Base-by-base conservation (phyloP, 208 protist species). In the Novymonas esmeraldas region DNA sequence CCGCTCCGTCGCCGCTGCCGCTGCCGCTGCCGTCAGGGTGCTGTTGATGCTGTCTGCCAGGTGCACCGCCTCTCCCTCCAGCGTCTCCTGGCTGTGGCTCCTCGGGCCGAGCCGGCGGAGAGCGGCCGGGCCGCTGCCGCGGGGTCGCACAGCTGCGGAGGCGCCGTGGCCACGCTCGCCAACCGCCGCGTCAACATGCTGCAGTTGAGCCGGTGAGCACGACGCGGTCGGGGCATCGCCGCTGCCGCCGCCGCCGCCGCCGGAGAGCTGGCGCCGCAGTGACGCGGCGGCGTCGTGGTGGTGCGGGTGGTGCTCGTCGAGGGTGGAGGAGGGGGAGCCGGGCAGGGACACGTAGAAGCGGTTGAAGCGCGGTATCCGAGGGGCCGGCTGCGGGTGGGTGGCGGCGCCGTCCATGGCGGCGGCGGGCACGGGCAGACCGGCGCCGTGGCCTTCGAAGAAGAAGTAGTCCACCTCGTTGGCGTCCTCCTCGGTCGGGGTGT, bases 311-410 rank as follows among this genome's bases (percentile, higher is more conserved):
- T 55, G 11, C 11, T 48, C 51, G 50, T 48, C n/a, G 13, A 3
- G 4, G 24, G 36, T 20, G 16, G 29, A 41, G 2, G 39, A 22
- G 9, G 69, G 60, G 2, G 69, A 67, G 44, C 24, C 22, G 5
- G 73, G 65, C 24, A 51, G 26, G 11, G 74, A 76, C 28, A 75
- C 36, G 60, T 85, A 81, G 52, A 85, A 85, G 38, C 65, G 64
- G 50, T 81, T 85, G 50, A 64, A 81, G 49, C 70, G 62, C 5
- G 78, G 64, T 20, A 79, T 83, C 29, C 56, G 73, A 46, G 31
- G 66, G n/a, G 31, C 24, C 18, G 62, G 63, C 41, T 63, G 60
- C 9, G 66, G 44, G 31, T 58, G 38, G 22, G 49, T 36, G 28
- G 22, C 33, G n/a, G 22, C 60, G n/a, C 20, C 28, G 31, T 2